Conservation (phyloP, 2,329 filamentous ascomycete genomes). For the Aspergillus aculeatinus region DNA sequence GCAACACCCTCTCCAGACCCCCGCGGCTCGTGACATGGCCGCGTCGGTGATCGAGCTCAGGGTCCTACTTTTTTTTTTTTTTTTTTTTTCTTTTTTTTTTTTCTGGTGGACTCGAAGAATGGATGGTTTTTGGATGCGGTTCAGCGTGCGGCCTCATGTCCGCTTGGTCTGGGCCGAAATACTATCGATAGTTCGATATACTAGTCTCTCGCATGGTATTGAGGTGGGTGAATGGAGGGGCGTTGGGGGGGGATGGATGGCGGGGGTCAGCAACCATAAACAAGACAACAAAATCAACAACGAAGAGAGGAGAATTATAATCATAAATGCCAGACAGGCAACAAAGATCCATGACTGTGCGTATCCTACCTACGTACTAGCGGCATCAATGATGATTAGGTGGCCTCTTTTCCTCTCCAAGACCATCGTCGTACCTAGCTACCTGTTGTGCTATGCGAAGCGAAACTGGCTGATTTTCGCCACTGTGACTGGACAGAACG, state of each 20-base stretch:
- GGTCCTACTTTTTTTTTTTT: not conserved
- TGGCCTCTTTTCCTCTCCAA: not conserved
- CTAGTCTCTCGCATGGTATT: not conserved
- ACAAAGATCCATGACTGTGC: too few species aligned
- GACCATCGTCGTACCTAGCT: not conserved
- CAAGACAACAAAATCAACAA: too few species aligned
- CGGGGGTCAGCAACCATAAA: too few species aligned
- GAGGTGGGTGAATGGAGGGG: not conserved
- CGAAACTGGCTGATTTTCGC: constrained; percentile 13
- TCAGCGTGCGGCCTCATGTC: not conserved
- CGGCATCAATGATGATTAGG: not conserved
- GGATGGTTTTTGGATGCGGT: too few species aligned
- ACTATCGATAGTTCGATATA: not conserved
- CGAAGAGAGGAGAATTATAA: too few species aligned
- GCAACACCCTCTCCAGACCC: constrained; percentile 8
- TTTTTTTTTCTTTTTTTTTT: too few species aligned
- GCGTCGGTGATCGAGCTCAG: not conserved
- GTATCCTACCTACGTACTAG: too few species aligned
- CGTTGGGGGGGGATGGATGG: too few species aligned
- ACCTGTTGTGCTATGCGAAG: constrained; percentile 1
- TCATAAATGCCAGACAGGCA: too few species aligned
- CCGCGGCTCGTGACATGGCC: constrained; percentile 17
- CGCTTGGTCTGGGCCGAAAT: not conserved
- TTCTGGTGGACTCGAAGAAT: too few species aligned
- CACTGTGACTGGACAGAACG: constrained; percentile 12